A percentile compares a stretch with the other conserved stretches of the same genome.
phyloP scores from a whole-genome alignment of 2,329 filamentous ascomycete genomes.

The Penicillium sp. region DNA sequence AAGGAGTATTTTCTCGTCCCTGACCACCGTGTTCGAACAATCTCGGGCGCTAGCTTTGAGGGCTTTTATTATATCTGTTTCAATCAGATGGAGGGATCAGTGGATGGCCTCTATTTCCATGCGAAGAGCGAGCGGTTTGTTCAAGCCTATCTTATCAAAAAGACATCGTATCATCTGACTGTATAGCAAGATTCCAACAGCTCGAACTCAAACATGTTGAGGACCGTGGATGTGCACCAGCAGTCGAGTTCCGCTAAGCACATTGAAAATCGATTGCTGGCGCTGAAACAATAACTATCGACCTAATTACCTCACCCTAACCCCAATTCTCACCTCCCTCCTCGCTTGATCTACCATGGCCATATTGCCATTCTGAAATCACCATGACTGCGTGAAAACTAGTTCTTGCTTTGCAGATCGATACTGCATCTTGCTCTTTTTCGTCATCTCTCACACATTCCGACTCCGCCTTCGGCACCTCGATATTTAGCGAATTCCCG shows the following conservation, averaged over 20 bases:
- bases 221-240: constrained; percentile 76
- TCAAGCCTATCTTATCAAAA: not conserved
- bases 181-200: constrained; percentile 74
- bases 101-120: constrained; percentile 96
- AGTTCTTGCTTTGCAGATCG: too few relatives aligned
- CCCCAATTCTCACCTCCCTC: too few relatives aligned
- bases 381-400: too few relatives aligned
- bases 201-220: constrained; percentile 85
- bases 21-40: constrained; percentile 85
- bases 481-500: constrained; percentile 2
- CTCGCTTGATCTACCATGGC: too few relatives aligned
- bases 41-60: constrained; percentile 92
- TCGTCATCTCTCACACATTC: not conserved
- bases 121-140: constrained; percentile 94
- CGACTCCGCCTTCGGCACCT: not conserved
- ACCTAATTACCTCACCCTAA: too few relatives aligned
- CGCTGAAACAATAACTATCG: constrained; percentile 9
- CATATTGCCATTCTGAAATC: too few relatives aligned
- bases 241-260: constrained; percentile 79
- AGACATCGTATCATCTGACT: constrained; percentile 8
- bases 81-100: constrained; percentile 80
- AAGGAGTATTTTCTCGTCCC: constrained; percentile 98
- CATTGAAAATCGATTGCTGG: constrained; percentile 14
- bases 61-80: constrained; percentile 99
- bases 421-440: too few relatives aligned